Evolutionary conservation across 331 rosid species (phyloP), one percentile per base, ranked within the genome.

Genomic region (Dryas integrifolia): DNA sequence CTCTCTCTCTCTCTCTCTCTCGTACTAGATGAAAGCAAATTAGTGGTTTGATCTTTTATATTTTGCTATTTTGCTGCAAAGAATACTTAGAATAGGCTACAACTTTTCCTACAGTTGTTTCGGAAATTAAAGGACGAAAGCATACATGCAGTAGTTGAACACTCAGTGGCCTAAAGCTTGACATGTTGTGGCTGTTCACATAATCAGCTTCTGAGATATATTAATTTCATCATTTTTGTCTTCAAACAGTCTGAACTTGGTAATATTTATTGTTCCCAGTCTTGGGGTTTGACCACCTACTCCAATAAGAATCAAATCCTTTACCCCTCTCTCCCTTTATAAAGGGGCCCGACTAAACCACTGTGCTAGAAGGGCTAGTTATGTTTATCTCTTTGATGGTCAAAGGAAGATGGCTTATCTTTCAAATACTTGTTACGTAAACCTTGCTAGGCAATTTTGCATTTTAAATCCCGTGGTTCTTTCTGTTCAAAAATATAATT

Each of bases 281-380:
- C 47, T 61, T 60, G 13, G 53, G 53, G 53, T 49, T 49, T 49
- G 16, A 49, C 15, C 3, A 49, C 53, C 53, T 49, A 3, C 18
- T 16, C 21, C 61, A 56, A 9, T 56, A 56, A 18, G 14, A 18
- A 21, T 56, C 61, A 56, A 18, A 24, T 65, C 24, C 14, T 14
- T 24, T 13, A 46, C 39, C 70, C 46, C 70, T 46, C 56, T 65
- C 70, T 46, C 56, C 13, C 21, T 46, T 49, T 67, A 15, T 35
- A n/a, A 13, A 1, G 40, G 72, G 47, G 47, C 9, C 9, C 4
- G 4, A 26, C 44, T 4, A 67, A 67, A 4, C 24, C 26, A 2
- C 60, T 38, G n/a, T 3, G 46, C 43, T 15, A 50, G 47, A 50
- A n/a, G 73, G 48, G 10, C n/a, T 69, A n/a, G 16, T 52, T 38